Conservation (phyloP, 371 early-diverging fungal genomes). For the Mucor circinelloides region DNA sequence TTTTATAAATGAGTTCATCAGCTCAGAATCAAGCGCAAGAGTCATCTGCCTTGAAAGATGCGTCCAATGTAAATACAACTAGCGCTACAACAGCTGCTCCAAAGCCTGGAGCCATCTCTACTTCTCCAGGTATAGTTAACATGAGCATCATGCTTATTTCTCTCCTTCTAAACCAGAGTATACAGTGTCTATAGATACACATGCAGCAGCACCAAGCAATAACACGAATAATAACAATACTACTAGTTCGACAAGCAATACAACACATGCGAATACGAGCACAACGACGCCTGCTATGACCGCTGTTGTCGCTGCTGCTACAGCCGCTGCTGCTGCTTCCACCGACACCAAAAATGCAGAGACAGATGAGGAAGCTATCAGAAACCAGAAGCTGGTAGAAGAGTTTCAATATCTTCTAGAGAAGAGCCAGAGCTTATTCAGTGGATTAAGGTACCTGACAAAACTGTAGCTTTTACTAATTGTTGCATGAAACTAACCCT, state of each 20-base stretch:
- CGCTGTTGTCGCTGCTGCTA: background rate
- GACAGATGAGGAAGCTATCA: slow-evolving; percentile 38
- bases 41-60: background rate
- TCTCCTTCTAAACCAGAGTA: background rate
- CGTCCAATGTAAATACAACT: background rate
- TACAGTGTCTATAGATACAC: background rate
- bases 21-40: background rate
- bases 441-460: slow-evolving; percentile 77
- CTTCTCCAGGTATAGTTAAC: background rate
- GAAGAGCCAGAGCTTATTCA: slow-evolving; percentile 94
- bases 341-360: background rate
- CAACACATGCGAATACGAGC: background rate
- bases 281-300: background rate
- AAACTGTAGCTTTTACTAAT: background rate
- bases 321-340: background rate
- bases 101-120: background rate
- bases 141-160: background rate
- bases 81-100: background rate
- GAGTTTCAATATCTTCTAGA: slow-evolving; percentile 96
- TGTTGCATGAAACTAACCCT: background rate
- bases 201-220: background rate
- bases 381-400: slow-evolving; percentile 62
- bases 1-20: background rate
- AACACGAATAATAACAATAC: background rate
- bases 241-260: background rate